Evolutionary conservation across 805 yeast species (phyloP), one percentile per base, ranked within the genome.

Genomic region (Brettanomyces nanus): DNA sequence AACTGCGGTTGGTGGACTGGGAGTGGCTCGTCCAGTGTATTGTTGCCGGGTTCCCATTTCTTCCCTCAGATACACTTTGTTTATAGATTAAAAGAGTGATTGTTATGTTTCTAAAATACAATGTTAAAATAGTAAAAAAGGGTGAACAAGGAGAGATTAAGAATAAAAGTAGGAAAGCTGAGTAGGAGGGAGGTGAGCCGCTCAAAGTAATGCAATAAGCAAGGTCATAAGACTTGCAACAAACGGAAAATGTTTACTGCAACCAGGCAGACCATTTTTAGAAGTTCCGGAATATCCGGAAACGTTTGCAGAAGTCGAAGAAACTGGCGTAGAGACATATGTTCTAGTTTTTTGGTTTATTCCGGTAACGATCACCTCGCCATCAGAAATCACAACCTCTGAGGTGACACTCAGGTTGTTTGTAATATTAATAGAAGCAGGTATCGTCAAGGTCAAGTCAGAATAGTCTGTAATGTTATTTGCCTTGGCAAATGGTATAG

Each of bases 21-120:
- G 83, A 77, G 49, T 77, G 84, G 84, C 63, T 76, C 1, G 80
- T 76, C 1, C 83, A 77, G 42, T 73, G 80, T 56, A 63, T 75
- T 13, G 75, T 77, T 19, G 49, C 51, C 1, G 38, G 44, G 5
- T 33, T 30, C 14, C 34, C 33, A 19, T 42, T 50, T 31, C 44
- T 44, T 23, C 46, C 50, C 13, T 19, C 13, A 13, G 15, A 20
- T 23, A n/a, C n/a, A n/a, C n/a, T n/a, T n/a, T n/a, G n/a, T n/a
- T n/a, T n/a, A n/a, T n/a, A n/a, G n/a, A n/a, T n/a, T n/a, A n/a
- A n/a, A n/a, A n/a, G n/a, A n/a, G n/a, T n/a, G n/a, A n/a, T n/a
- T n/a, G n/a, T n/a, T n/a, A n/a, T n/a, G n/a, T n/a, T n/a, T n/a
- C n/a, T n/a, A n/a, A n/a, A n/a, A n/a, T n/a, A n/a, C n/a, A n/a